Evolutionary conservation across 2,329 filamentous ascomycete genomes (phyloP).

Genomic region (Alternaria ventricosa): DNA sequence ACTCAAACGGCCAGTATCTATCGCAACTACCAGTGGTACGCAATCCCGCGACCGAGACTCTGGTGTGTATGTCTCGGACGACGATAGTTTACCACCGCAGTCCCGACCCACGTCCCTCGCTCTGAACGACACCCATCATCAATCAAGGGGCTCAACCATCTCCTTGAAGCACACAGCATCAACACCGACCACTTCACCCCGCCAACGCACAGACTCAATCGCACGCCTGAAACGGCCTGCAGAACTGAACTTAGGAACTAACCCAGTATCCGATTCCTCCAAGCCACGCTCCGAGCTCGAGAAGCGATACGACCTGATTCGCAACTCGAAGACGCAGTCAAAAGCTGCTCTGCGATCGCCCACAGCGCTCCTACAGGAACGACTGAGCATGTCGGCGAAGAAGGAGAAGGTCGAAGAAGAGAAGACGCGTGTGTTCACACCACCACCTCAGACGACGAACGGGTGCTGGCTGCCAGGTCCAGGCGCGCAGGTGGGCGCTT

Average conservation of each 20-base stretch:
- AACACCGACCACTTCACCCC: slow-evolving; percentile 3
- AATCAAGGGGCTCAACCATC: slow-evolving; percentile 16
- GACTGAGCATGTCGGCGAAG: slow-evolving; percentile 33
- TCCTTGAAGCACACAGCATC: slow-evolving; percentile 12
- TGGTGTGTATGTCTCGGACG: slow-evolving; percentile 32
- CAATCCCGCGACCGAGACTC: slow-evolving; percentile 29
- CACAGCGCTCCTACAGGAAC: slow-evolving; percentile 39
- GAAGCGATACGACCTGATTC: slow-evolving; percentile 37
- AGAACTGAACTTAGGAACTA: slow-evolving; percentile 36
- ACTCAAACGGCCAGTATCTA: neutral
- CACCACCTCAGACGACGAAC: slow-evolving; percentile 31
- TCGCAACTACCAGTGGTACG: neutral
- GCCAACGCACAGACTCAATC: slow-evolving; percentile 18
- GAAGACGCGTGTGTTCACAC: slow-evolving; percentile 33
- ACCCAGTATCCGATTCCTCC: slow-evolving; percentile 1
- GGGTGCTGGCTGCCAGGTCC: slow-evolving; percentile 42
- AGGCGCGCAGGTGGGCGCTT: slow-evolving; percentile 23
- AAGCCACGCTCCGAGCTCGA: slow-evolving; percentile 43
- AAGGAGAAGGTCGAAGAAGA: slow-evolving; percentile 26
- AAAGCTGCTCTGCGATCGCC: slow-evolving; percentile 42
- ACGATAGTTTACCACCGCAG: slow-evolving; percentile 9
- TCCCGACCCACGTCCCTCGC: slow-evolving; percentile 18
- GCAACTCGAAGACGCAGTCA: slow-evolving; percentile 38
- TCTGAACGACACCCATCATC: slow-evolving; percentile 15
- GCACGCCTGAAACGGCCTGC: slow-evolving; percentile 35